Evolutionary conservation across 805 yeast genomes (phyloP), one percentile per base, ranked within the genome.

Genomic region (Kodamaea laetipori): DNA sequence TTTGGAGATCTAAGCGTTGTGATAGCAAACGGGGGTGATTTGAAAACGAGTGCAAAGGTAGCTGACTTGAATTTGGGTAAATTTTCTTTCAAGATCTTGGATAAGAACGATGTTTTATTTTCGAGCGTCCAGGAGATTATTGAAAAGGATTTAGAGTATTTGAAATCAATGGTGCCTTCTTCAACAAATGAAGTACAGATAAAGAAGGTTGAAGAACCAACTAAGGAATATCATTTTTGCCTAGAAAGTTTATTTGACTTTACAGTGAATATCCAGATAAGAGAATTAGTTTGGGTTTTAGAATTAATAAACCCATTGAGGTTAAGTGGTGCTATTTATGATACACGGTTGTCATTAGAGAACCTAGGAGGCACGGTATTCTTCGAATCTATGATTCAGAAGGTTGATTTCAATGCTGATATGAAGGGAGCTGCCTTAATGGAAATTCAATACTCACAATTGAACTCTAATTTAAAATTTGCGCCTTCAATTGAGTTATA

Each of bases 361-460:
- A 30, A 50, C 17, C 12, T 47, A 4, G 50, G 47, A 3, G 55
- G 51, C 1, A 41, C 46, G 0, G 15, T 50, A 1, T 45, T 46
- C n/a, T 24, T 56, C 5, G 54, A 54, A 6, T 50, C 54, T 4
- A 31, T 47, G 23, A 36, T 59, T 6, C 58, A 58, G 18, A 60
- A 56, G 19, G 28, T 57, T 3, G 53, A 57, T 6, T 35, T 57
- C 9, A 57, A 53, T 4, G 27, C 53, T 4, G 43, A 37, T 2
- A n/a, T 62, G 6, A 36, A 36, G n/a, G 49, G 49, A 2, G 36
- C 41, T 1, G 45, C 53, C 1, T 23, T 67, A 0, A 9, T 60
- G 6, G 57, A 65, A 21, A 24, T 60, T 1, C 64, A 64, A 40
- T 57, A 56, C 36, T 61, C 69, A 2, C 60, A 61, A 10, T 41